Evolutionary conservation across 2,329 filamentous ascomycete species (phyloP), one percentile per base, ranked within the genome.

Genomic region (Colletotrichum endophyticum): DNA sequence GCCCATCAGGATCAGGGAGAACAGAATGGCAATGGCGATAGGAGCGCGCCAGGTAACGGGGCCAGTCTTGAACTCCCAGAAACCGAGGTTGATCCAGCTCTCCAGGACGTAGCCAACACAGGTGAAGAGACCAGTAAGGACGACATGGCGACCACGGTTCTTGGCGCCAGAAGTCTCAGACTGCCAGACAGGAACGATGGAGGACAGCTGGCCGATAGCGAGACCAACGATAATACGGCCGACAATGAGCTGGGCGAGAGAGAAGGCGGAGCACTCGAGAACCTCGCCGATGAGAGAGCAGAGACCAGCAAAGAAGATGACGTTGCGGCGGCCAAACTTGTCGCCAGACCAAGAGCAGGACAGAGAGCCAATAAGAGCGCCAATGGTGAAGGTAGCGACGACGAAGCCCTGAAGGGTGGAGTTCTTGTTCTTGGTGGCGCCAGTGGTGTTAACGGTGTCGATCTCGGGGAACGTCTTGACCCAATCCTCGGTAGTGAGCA

Each of bases 11-110:
- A 85, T 70, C 6, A 82, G 79, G 2, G 80, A 85, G 64, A 80
- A 83, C 62, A 77, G 66, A 36, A 81, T 81, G 59, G 84, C 81
- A 22, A 86, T 82, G 70, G 82, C 85, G 3, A 86, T 82, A 4
- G 84, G 84, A 8, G 85, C 82, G 28, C 85, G 78, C 81, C 81
- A 83, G 1, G 80, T 81, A 63, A 83, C 78, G 19, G 81, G 78
- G 5, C 81, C 81, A 13, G 73, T 73, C 39, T 81, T 76, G 78
- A 81, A 80, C 71, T 82, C 79, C 74, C 75, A 87, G 79, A 87
- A 87, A n/a, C 84, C 87, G 22, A 88, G 81, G 80, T 88, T 84
- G 77, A 88, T 85, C 87, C 87, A 88, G 13, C 85, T 84, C 66
- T 85, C 85, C 25, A 88, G 81, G 6, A 85, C 84, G 73, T 78